Evolutionary conservation across 2,329 filamentous ascomycete species (phyloP), one percentile per base, ranked within the genome.

Genomic region (Fusarium siculi): DNA sequence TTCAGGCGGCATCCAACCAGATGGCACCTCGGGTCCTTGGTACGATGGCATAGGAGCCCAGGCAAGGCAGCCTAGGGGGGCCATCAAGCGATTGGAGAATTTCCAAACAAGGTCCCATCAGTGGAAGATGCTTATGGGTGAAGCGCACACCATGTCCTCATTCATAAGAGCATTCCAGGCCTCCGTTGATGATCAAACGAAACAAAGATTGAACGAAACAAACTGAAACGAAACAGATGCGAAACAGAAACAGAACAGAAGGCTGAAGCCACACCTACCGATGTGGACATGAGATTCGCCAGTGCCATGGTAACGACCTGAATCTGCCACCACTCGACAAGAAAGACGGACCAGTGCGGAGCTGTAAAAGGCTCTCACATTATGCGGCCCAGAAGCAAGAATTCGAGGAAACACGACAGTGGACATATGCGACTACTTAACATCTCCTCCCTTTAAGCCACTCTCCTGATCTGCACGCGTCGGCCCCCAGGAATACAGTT

Each of bases 371-470:
- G 23, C 36, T 37, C 23, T 32, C 40, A 8, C 16, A 12, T 54
- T 23, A 23, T 19, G 49, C 36, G 23, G 21, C 9, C n/a, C n/a
- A 62, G 46, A 54, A 65, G 14, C n/a, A 47, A 63, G 62, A 63
- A 36, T 46, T 34, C 23, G 28, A 46, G 9, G 19, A n/a, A 46
- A 28, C 37, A 30, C 34, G 14, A 21, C 40, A 34, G n/a, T 23
- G 60, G 60, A 44, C 16, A 60, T 60, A 25, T 25, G 39, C 18
- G n/a, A 40, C 39, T 65, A 63, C 62, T 65, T 65, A 65, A 64
- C 34, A 39, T 44, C 19, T 15, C 23, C 57, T 18, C 58, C 34
- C 62, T 53, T 40, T 10, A 28, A 65, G 57, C 57, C 62, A 65
- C 57, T 46, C 40, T 19, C 16, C 42, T 52, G 16, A 23, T 23